Conservation (phyloP, 306 rosid genomes). For the Gastrolobium bilobum region DNA sequence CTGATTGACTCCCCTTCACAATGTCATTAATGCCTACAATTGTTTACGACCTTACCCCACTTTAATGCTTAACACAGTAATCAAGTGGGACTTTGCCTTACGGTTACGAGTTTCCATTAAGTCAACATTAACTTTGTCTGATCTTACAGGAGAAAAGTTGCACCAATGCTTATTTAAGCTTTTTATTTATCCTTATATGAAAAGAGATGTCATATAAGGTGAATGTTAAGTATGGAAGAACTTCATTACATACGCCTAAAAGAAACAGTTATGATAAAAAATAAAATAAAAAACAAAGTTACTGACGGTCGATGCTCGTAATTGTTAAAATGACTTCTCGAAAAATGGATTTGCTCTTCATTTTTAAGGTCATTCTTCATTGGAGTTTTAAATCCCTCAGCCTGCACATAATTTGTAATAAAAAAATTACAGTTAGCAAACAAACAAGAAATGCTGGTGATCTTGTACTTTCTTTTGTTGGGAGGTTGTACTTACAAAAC, state of each 20-base stretch:
- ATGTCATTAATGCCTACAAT: not conserved
- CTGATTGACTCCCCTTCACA: not conserved
- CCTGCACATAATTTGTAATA: conserved; percentile 51
- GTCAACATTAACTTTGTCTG: not conserved
- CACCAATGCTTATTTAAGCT: conserved; percentile 20
- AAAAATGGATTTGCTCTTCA: conserved; percentile 34
- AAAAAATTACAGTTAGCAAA: conserved; percentile 27
- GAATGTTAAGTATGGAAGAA: conserved; percentile 32
- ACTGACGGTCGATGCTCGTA: conserved; percentile 27
- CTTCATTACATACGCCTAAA: conserved; percentile 24
- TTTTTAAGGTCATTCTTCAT: conserved; percentile 44
- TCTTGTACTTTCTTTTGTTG: conserved; percentile 10
- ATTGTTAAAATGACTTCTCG: conserved; percentile 41
- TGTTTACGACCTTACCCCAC: not conserved
- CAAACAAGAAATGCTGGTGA: not conserved
- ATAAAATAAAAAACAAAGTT: conserved; percentile 27
- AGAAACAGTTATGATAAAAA: not conserved
- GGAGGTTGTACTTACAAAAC: not conserved
- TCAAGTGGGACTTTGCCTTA: not conserved
- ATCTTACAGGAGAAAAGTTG: not conserved
- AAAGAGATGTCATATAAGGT: conserved; percentile 10
- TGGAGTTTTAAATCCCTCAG: conserved; percentile 55
- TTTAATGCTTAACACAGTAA: conserved; percentile 16
- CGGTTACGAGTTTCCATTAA: not conserved
- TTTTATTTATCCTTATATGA: conserved; percentile 32